A percentile compares a stretch with the other conserved stretches of the same genome.
Evolutionary conservation across 305 asterid species (phyloP).

Genomic region (Coffea humblotiana): DNA sequence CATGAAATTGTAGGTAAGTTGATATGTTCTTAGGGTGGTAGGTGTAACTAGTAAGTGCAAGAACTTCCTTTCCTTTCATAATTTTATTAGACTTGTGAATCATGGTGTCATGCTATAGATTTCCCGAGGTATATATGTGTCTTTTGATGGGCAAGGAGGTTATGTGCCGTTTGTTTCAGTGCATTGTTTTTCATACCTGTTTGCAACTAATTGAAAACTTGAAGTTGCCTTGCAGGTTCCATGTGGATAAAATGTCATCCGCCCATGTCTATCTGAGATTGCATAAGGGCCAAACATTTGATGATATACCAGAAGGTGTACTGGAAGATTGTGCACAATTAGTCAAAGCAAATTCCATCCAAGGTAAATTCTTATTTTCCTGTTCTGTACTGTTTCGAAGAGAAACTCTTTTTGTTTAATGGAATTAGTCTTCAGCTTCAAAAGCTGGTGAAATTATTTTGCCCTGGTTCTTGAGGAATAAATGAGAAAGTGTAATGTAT

Average conservation of each 20-base stretch:
- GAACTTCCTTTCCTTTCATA: not conserved
- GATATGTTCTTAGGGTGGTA: not conserved
- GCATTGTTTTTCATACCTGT: not conserved
- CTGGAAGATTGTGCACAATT: constrained; percentile 91
- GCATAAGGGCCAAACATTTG: constrained; percentile 78
- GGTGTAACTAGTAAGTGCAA: not conserved
- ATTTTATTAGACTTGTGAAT: not conserved
- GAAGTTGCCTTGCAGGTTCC: constrained; percentile 66
- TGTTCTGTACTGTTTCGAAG: not conserved
- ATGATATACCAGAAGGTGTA: constrained; percentile 82
- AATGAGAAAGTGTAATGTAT: not conserved
- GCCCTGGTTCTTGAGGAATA: not conserved
- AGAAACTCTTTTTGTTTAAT: not conserved
- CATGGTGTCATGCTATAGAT: not conserved
- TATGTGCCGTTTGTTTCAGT: not conserved
- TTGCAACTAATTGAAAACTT: constrained; percentile 18
- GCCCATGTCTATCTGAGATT: constrained; percentile 95
- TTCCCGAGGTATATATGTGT: not conserved
- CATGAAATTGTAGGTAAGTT: not conserved
- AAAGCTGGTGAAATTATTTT: not conserved
- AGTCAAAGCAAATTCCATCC: constrained; percentile 96
- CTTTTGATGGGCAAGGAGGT: not conserved
- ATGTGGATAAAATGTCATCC: constrained; percentile 97
- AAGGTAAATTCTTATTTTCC: constrained; percentile 44
- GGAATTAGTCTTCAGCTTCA: not conserved